phyloP scores from a whole-genome alignment of 345 rosid species.

The Camelina hispida region DNA sequence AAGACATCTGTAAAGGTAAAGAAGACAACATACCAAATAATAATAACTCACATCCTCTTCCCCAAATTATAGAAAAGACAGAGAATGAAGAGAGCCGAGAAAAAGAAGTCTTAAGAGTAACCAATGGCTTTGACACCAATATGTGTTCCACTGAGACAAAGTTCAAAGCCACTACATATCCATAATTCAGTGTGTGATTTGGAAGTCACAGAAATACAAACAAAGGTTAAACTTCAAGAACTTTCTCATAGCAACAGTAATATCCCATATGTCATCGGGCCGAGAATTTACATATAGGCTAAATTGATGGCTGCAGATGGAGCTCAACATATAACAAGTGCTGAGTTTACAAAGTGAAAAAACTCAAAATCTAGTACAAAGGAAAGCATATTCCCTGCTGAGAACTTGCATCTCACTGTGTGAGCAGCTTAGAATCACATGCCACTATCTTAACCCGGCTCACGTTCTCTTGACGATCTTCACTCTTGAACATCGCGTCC shows the following conservation, averaged over 20 bases:
- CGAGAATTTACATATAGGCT: constrained; percentile 35
- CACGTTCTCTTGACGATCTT: constrained; percentile 68
- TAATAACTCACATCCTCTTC: neutral
- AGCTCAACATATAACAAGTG: constrained; percentile 38
- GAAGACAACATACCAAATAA: neutral
- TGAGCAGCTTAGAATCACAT: constrained; percentile 93
- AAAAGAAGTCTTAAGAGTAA: neutral
- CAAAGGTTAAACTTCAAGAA: constrained; percentile 10
- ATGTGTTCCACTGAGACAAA: constrained; percentile 1
- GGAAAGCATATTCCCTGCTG: constrained; percentile 15
- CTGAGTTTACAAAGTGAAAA: constrained; percentile 42
- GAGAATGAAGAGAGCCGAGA: neutral
- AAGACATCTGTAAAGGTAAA: constrained; percentile 29
- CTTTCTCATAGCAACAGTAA: constrained; percentile 36
- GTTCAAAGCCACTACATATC: neutral
- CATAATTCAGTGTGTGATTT: neutral
- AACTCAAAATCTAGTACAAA: constrained; percentile 44
- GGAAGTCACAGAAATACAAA: neutral
- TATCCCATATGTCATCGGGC: constrained; percentile 25
- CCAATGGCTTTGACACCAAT: neutral
- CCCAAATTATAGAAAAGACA: neutral
- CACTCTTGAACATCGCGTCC: constrained; percentile 68
- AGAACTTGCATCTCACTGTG: constrained; percentile 54
- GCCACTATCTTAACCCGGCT: constrained; percentile 93
- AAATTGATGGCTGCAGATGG: constrained; percentile 43